Base-by-base conservation (phyloP, 139 green algal species). In the Micractinium sp. region DNA sequence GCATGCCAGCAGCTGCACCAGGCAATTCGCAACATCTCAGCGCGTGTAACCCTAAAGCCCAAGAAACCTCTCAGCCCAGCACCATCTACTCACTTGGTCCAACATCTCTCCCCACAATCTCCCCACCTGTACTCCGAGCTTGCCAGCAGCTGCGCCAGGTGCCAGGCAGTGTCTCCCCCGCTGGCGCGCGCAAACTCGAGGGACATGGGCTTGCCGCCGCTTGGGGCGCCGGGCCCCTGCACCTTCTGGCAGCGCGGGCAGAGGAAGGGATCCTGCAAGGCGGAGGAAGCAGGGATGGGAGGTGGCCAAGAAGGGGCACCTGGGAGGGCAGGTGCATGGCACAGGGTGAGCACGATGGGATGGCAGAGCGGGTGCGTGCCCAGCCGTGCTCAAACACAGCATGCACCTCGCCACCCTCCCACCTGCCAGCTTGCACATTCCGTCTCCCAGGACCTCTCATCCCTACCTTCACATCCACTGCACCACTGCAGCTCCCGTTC, bases 181-280 rank as follows among this genome's bases (percentile, higher is more conserved):
- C 47, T 85, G 63, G 27, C 33, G 14, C 38, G 53, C 35, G 76
- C 38, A 39, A 85, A 85, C 63, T 78, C 77, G 19, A 67, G 29
- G 18, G 67, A 41, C n/a, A 87, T 23, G 4, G 82, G 66, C 38
- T 38, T 79, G 66, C 82, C 82, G 38, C 63, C 81, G 66, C 85
- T 75, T 47, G 27, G 19, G 63, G 81, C 74, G 35, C 63, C 60
- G 36, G 77, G 63, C 19, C 41, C 78, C 76, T 47, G n/a, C 47
- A 90, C 47, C 13, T 39, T 69, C 13, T 69, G 71, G 90, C 95
- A 97, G 23, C 89, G 71, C 5, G 90, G 91, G 88, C 95, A 97
- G 76, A 93, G 95, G 93, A 94, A 97, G 19, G 94, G 85, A 4
- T 92, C 94, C 76, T 94, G 88, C 63, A 88, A 33, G 13, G 35